A percentile compares a stretch with the other conserved stretches of the same genome.
phyloP scores from a whole-genome alignment of 2,329 filamentous ascomycete species.

The Fusarium penzigii region DNA sequence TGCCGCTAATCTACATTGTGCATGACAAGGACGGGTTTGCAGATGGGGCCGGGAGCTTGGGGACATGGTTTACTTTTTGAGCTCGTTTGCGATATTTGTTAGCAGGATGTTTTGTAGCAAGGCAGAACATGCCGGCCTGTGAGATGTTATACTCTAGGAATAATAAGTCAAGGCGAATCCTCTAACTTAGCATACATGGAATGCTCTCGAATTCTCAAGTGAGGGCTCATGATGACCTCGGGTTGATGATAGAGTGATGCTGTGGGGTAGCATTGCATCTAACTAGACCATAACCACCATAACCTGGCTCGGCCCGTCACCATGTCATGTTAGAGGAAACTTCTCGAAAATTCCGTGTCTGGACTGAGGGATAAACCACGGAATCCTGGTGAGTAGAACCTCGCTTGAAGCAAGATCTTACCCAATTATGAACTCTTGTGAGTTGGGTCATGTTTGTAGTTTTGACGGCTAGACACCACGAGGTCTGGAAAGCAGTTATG shows the following conservation, averaged over 20 bases:
- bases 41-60: too few species aligned
- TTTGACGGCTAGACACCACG: conserved; percentile 17
- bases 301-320: neutral
- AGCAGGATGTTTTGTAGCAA: neutral
- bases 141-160: neutral
- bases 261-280: conserved; percentile 25
- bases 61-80: too few species aligned
- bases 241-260: conserved; percentile 23
- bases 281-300: conserved; percentile 7
- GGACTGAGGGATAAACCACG: neutral
- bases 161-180: neutral
- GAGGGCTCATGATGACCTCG: conserved; percentile 29
- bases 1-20: too few species aligned
- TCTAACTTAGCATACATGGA: too few species aligned
- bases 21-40: too few species aligned
- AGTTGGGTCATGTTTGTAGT: neutral
- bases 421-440: neutral
- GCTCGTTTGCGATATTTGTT: neutral
- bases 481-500: conserved; percentile 27
- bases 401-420: too few species aligned
- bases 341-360: neutral
- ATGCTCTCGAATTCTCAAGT: neutral
- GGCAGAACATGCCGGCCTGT: conserved; percentile 5
- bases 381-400: too few species aligned
- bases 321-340: neutral